Evolutionary conservation across 768 basidiomycete species (phyloP).

Genomic region (Rhodotorula graminis): DNA sequence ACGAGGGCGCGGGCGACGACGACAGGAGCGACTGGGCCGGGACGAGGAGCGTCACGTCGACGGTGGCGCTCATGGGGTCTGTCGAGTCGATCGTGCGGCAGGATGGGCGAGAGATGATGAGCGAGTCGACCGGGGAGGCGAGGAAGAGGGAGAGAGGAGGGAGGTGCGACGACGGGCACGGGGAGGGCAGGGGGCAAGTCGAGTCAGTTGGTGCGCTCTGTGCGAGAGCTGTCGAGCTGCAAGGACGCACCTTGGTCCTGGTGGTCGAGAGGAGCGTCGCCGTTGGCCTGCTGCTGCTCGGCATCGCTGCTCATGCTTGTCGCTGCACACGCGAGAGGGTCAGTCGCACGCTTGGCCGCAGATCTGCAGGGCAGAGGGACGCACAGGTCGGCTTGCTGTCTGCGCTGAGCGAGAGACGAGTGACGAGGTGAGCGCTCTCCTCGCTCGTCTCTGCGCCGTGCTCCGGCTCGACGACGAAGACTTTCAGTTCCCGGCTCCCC

Average conservation of each 20-base stretch:
- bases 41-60: constrained; percentile 38
- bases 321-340: neutral
- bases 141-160: neutral
- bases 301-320: neutral
- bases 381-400: neutral
- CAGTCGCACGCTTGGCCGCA: too few relatives aligned
- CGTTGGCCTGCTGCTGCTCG: constrained; percentile 1
- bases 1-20: neutral
- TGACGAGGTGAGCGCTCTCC: too few relatives aligned
- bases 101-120: too few relatives aligned
- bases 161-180: neutral
- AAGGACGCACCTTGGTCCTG: neutral
- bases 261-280: neutral
- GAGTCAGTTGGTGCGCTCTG: neutral
- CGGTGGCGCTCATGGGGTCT: neutral
- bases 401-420: too few relatives aligned
- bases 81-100: neutral
- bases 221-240: too few relatives aligned
- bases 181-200: neutral
- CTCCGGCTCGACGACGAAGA: too few relatives aligned
- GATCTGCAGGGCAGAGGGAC: neutral
- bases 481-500: too few relatives aligned
- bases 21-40: constrained; percentile 30
- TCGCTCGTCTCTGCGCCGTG: too few relatives aligned
- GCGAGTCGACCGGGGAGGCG: too few relatives aligned